phyloP scores from a whole-genome alignment of 305 asterid genomes.

The Withania somnifera region DNA sequence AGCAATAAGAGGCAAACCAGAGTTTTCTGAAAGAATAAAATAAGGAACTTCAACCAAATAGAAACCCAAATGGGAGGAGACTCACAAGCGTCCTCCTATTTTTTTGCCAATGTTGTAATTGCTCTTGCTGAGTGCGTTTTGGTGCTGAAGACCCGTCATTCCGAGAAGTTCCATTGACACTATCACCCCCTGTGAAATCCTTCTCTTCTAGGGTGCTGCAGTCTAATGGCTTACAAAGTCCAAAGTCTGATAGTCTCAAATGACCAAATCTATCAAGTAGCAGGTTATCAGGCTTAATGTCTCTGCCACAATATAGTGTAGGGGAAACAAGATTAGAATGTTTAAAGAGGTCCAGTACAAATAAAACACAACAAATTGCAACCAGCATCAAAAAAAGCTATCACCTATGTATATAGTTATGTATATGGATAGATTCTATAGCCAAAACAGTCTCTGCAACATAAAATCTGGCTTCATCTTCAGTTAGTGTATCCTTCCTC shows the following conservation, averaged over 20 bases:
- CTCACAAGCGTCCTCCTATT: slow-evolving; percentile 93
- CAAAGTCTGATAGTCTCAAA: slow-evolving; percentile 86
- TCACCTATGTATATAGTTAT: slow-evolving; percentile 82
- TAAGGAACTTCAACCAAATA: background rate
- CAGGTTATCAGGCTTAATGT: slow-evolving; percentile 93
- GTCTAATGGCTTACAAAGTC: slow-evolving; percentile 94
- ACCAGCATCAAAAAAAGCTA: slow-evolving; percentile 12
- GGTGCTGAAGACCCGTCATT: slow-evolving; percentile 45
- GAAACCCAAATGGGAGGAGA: slow-evolving; percentile 2
- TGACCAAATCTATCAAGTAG: slow-evolving; percentile 91
- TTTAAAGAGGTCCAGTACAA: background rate
- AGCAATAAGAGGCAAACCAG: background rate
- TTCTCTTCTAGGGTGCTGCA: slow-evolving; percentile 69
- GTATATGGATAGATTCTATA: slow-evolving; percentile 87
- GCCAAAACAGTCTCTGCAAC: slow-evolving; percentile 90
- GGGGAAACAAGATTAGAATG: slow-evolving; percentile 21
- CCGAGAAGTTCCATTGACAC: slow-evolving; percentile 30
- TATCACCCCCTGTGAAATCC: slow-evolving; percentile 63
- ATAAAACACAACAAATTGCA: slow-evolving; percentile 10
- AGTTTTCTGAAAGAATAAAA: background rate
- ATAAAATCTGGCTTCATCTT: slow-evolving; percentile 84
- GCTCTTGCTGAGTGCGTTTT: slow-evolving; percentile 86
- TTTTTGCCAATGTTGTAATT: slow-evolving; percentile 94
- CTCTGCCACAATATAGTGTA: slow-evolving; percentile 43
- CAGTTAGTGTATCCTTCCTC: slow-evolving; percentile 83